Evolutionary conservation across 371 early-diverging fungal genomes (phyloP).

Genomic region (Mucor lusitanicus): DNA sequence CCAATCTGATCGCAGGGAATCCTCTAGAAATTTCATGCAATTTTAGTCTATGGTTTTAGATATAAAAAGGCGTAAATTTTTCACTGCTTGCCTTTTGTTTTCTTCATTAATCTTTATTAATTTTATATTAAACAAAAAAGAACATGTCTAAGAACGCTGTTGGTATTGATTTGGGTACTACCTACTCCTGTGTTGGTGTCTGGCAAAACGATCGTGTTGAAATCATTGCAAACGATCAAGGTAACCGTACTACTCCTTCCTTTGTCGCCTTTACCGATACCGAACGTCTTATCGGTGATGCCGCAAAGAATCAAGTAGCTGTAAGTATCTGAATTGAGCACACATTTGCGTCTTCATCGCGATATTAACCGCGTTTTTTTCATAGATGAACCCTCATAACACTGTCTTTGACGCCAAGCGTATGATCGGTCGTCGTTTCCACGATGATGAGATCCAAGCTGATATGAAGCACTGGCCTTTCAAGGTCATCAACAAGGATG

Average conservation of each 20-base stretch:
- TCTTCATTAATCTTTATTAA: not conserved
- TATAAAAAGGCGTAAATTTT: conserved; percentile 10
- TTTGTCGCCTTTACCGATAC: conserved; percentile 78
- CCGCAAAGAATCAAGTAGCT: conserved; percentile 79
- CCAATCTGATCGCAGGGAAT: conserved; percentile 11
- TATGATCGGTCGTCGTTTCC: conserved; percentile 92
- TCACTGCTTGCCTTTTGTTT: conserved; percentile 4
- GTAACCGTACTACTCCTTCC: conserved; percentile 84
- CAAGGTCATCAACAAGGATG: conserved; percentile 91
- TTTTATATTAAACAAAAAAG: conserved; percentile 2
- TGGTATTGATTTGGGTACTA: conserved; percentile 97
- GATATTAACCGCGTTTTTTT: not conserved
- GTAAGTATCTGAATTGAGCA: conserved; percentile 17
- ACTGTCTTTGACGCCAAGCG: conserved; percentile 95
- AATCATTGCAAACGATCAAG: conserved; percentile 74
- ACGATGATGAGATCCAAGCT: conserved; percentile 85
- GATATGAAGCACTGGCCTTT: conserved; percentile 87
- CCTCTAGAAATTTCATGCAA: conserved; percentile 20
- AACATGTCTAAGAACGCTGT: conserved; percentile 34
- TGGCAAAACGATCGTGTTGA: conserved; percentile 86
- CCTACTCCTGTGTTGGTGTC: conserved; percentile 96
- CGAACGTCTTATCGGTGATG: conserved; percentile 80
- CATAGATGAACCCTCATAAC: conserved; percentile 85
- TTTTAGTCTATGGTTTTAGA: not conserved
- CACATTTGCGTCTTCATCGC: not conserved